Conservation (phyloP, 352 stramenopile species). For the Phytophthora macrochlamydospora region DNA sequence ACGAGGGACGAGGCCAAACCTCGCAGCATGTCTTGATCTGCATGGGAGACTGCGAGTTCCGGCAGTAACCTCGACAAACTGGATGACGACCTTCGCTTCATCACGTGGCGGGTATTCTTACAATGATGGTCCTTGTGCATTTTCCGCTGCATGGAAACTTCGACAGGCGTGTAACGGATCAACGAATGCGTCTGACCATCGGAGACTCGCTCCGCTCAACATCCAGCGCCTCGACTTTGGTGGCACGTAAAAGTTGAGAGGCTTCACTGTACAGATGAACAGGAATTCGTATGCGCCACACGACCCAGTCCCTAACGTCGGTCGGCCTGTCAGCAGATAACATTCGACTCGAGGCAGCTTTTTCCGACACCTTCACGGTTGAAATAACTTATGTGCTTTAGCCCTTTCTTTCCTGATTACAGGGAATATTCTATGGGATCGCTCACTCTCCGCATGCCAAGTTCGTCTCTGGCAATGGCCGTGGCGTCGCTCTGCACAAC, state of each 20-base stretch:
- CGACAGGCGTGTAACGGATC: neutral
- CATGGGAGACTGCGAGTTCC: conserved; percentile 17
- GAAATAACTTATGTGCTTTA: too few species aligned
- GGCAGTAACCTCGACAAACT: conserved; percentile 10
- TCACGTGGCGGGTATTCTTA: neutral
- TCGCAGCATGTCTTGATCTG: conserved; percentile 24
- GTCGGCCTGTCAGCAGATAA: neutral
- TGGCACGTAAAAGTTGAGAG: too few species aligned
- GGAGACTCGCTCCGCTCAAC: neutral
- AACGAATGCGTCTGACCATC: neutral
- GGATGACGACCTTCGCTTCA: conserved; percentile 6
- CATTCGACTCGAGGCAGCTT: neutral
- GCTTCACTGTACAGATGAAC: neutral
- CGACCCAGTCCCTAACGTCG: neutral
- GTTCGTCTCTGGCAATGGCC: conserved; percentile 30
- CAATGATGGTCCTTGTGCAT: neutral
- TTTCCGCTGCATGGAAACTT: neutral
- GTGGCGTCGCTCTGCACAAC: conserved; percentile 25
- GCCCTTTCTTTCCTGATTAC: neutral
- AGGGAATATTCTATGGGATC: conserved; percentile 21
- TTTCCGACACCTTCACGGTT: too few species aligned
- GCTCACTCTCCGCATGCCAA: conserved; percentile 14
- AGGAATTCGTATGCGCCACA: neutral
- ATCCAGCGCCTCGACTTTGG: too few species aligned
- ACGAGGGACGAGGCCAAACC: conserved; percentile 45